Evolutionary conservation across 768 basidiomycete genomes (phyloP).

Genomic region (Clavaria fumosa): DNA sequence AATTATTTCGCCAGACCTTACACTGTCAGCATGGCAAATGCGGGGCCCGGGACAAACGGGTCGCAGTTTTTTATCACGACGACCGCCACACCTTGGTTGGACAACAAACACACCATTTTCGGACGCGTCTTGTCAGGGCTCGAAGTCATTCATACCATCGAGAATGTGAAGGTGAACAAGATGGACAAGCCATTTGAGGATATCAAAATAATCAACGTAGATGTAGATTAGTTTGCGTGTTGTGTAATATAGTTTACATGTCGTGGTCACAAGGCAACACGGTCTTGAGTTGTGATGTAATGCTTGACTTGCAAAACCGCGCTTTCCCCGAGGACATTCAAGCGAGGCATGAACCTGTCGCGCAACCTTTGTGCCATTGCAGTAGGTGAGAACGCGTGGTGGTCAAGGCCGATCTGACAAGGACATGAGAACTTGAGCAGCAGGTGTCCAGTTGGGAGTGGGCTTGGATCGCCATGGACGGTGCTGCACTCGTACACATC

Average conservation of each 20-base stretch:
- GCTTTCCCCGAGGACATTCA: constrained; percentile 14
- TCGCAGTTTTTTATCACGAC: constrained; percentile 99
- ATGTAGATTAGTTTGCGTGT: constrained; percentile 37
- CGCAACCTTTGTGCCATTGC: constrained; percentile 19
- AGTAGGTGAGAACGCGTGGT: constrained; percentile 12
- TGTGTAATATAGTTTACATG: background rate
- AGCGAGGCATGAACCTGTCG: constrained; percentile 20
- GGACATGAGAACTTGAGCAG: constrained; percentile 49
- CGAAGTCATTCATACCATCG: constrained; percentile 83
- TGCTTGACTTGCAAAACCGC: constrained; percentile 19
- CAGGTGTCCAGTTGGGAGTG: constrained; percentile 14
- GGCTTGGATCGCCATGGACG: constrained; percentile 1
- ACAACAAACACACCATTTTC: constrained; percentile 87
- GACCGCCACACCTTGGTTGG: constrained; percentile 84
- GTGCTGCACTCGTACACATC: constrained; percentile 35
- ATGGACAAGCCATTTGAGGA: constrained; percentile 84
- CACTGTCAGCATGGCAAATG: constrained; percentile 91
- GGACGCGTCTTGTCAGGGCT: constrained; percentile 77
- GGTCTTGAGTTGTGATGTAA: constrained; percentile 24
- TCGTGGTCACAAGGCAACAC: constrained; percentile 28
- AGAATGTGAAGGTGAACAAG: constrained; percentile 78
- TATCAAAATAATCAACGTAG: constrained; percentile 77
- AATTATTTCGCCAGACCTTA: constrained; percentile 48
- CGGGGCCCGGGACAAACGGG: constrained; percentile 80
- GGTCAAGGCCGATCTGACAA: constrained; percentile 12